Percentiles rank a stretch among this genome's conserved stretches.
These are phyloP conservation scores for Paraconiothyrium brasiliense DNA, from an alignment of 2,329 filamentous ascomycete genomes.

Conservation along the genomic window DNA sequence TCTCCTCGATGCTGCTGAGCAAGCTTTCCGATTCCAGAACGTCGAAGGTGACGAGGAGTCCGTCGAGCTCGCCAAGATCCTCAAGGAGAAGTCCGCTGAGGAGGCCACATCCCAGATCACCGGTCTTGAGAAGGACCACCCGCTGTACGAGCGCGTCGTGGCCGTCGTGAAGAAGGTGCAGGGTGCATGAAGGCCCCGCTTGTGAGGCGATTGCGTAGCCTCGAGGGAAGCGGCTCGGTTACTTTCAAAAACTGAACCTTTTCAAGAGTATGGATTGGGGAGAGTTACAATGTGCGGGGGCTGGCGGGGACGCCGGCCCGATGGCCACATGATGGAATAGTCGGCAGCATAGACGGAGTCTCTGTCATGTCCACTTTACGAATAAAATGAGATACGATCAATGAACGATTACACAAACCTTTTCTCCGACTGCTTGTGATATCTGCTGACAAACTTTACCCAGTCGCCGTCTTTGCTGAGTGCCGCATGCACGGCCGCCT, in stretches of 20 bases:
- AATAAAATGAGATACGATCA: constrained; percentile 16
- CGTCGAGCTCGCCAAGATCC: constrained; percentile 82
- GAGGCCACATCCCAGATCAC: constrained; percentile 83
- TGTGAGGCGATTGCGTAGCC: constrained; percentile 10
- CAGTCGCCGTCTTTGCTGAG: too few relatives aligned
- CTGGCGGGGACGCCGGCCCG: neutral
- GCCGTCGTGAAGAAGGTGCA: constrained; percentile 87
- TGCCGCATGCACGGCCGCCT: too few relatives aligned
- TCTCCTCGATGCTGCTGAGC: constrained; percentile 85
- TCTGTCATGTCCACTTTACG: constrained; percentile 10
- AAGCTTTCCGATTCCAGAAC: constrained; percentile 95
- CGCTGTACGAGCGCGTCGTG: constrained; percentile 79
- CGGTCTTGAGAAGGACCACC: constrained; percentile 78
- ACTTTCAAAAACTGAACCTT: neutral
- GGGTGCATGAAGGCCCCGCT: constrained; percentile 27
- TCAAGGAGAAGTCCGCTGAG: constrained; percentile 76
- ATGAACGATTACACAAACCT: neutral
- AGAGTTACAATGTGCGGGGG: constrained; percentile 8
- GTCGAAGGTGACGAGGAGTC: constrained; percentile 93
- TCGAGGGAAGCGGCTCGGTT: neutral
- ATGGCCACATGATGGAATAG: neutral
- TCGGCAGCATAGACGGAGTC: constrained; percentile 5
- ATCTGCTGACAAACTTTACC: neutral
- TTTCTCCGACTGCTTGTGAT: neutral
- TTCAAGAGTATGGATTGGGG: constrained; percentile 5